phyloP scores from a whole-genome alignment of 805 yeast species.

The Metschnikowia lochheadii region DNA sequence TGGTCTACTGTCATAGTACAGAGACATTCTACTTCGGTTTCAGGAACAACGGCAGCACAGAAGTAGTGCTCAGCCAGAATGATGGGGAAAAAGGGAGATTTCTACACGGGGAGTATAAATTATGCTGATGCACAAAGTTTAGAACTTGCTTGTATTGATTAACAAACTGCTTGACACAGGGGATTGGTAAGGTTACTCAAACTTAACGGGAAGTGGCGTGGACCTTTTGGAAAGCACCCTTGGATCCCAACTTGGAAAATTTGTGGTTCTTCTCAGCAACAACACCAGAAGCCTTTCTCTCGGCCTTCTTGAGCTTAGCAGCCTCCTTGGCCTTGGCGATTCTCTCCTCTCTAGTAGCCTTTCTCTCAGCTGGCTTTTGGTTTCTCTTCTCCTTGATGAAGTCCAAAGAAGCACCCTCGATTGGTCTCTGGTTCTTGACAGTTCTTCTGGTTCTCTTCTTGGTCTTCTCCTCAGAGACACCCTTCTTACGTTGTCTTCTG shows the following conservation, averaged over 20 bases:
- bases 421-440: constrained; percentile 98
- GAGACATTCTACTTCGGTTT: constrained; percentile 24
- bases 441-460: constrained; percentile 97
- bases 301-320: constrained; percentile 88
- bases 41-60: constrained; percentile 12
- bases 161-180: constrained; percentile 9
- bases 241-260: constrained; percentile 86
- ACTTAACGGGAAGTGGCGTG: constrained; percentile 92
- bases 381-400: constrained; percentile 97
- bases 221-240: constrained; percentile 98
- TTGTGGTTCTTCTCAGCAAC: constrained; percentile 55
- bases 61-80: constrained; percentile 15
- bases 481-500: constrained; percentile 99
- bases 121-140: not conserved
- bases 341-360: constrained; percentile 94
- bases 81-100: constrained; percentile 8
- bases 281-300: constrained; percentile 88
- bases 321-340: constrained; percentile 77
- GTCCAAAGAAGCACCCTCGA: constrained; percentile 98
- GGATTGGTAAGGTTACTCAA: constrained; percentile 6
- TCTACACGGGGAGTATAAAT: constrained; percentile 15
- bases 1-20: constrained; percentile 19
- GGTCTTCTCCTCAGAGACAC: constrained; percentile 96
- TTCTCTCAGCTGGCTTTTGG: constrained; percentile 94
- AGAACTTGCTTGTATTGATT: constrained; percentile 12